Evolutionary conservation across 2,329 filamentous ascomycete genomes (phyloP).

Genomic region (Talaromyces albobiverticillius): DNA sequence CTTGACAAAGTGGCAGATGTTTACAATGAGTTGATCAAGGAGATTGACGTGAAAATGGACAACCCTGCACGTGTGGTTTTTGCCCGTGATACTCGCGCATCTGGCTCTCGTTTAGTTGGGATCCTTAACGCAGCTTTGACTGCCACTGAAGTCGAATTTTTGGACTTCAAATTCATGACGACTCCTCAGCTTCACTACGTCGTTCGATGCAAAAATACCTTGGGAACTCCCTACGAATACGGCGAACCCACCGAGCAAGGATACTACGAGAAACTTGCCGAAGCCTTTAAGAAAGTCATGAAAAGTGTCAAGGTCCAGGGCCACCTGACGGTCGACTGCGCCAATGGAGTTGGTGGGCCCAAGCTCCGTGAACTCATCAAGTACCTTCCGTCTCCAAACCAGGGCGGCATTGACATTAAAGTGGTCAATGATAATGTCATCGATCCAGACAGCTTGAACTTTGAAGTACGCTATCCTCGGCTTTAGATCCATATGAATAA

Average conservation of each 20-base stretch:
- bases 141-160: constrained; percentile 69
- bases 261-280: constrained; percentile 89
- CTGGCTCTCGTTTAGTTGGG: constrained; percentile 76
- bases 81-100: constrained; percentile 89
- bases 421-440: constrained; percentile 92
- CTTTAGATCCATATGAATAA: not conserved
- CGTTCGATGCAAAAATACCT: constrained; percentile 89
- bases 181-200: constrained; percentile 98
- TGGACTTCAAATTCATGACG: constrained; percentile 87
- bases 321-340: constrained; percentile 82
- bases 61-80: constrained; percentile 78
- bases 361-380: constrained; percentile 87
- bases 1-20: constrained; percentile 72
- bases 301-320: constrained; percentile 72
- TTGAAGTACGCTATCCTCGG: constrained; percentile 60
- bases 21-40: constrained; percentile 71
- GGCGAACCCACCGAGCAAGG: constrained; percentile 84
- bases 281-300: constrained; percentile 81
- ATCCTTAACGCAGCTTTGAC: constrained; percentile 77
- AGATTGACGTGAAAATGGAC: constrained; percentile 71
- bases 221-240: constrained; percentile 81
- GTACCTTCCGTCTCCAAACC: constrained; percentile 65
- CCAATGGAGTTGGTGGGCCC: constrained; percentile 92
- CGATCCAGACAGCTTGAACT: constrained; percentile 83
- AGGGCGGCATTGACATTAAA: constrained; percentile 73